Base-by-base conservation (phyloP, 345 rosid species). In the Salix viminalis region DNA sequence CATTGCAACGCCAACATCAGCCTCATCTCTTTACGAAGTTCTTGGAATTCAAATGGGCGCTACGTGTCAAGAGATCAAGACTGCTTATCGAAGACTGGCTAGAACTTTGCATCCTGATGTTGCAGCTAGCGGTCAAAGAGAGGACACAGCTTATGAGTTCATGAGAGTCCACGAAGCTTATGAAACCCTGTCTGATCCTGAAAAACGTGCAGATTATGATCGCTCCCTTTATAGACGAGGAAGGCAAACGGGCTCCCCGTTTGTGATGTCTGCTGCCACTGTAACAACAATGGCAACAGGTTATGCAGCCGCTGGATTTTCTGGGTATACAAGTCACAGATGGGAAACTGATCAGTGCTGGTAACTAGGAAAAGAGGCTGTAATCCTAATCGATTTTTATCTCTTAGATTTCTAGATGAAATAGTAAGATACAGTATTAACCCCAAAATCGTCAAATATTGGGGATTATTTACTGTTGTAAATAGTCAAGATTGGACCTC, bases 311-410 rank as follows among this genome's bases (percentile, higher is more conserved):
- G 65, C 81, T 8, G 81, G 80, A 46, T 84, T 68, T 48, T 78
- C 82, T 64, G 75, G 83, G 56, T 83, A 71, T 24, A 60, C 83
- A 6, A 32, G 84, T 26, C 80, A 88, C 76, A 74, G 83, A 37
- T 91, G 95, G 95, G 92, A 91, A 75, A 88, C 92, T 8, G 95
- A 91, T 79, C 95, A 91, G 82, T 91, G 92, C 77, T 90, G 94
- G 94, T 90, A 75, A 39, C 21, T 4, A 2, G 36, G 50, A 70
- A 44, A 13, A 48, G 10, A 15, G 26, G 72, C n/a, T 50, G 10
- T 4, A 8, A 46, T 70, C 30, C 4, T 1, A 28, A 70, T 19
- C 19, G 8, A 34, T 54, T 44, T 46, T 69, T 26, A 9, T 6
- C 9, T 36, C 5, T 44, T 69, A 69, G 72, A 32, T 39, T 39